These are phyloP conservation scores for Setaria italica DNA, from an alignment of 202 grass and related monocot genomes.

Conservation along the genomic window DNA sequence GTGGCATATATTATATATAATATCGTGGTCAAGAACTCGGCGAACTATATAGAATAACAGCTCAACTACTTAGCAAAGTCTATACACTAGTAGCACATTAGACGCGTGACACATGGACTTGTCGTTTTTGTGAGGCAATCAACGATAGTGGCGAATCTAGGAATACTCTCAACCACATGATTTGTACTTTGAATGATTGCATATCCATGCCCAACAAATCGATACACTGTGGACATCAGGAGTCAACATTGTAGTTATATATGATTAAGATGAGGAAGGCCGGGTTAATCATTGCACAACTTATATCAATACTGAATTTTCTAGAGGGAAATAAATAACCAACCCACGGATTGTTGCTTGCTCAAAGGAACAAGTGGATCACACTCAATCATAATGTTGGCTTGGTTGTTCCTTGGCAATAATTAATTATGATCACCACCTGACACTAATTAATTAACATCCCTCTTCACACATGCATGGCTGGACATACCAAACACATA, in stretches of 20 bases:
- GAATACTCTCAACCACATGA: slow-evolving; percentile 15
- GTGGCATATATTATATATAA: neutral
- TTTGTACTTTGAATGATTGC: slow-evolving; percentile 34
- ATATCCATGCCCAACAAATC: neutral
- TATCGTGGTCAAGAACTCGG: neutral
- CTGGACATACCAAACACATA: neutral
- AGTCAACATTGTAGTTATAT: neutral
- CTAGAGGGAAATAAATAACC: neutral
- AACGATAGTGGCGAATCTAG: neutral
- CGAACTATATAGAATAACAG: neutral
- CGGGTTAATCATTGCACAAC: neutral
- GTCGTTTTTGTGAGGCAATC: slow-evolving; percentile 10
- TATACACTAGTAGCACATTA: neutral
- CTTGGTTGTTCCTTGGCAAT: slow-evolving; percentile 8
- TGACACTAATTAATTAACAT: neutral
- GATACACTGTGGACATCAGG: neutral
- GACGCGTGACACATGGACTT: neutral
- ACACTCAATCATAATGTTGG: slow-evolving; percentile 9
- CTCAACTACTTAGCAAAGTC: neutral
- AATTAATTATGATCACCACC: neutral
- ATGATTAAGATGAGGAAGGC: neutral
- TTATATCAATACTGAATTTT: neutral
- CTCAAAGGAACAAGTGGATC: slow-evolving; percentile 21
- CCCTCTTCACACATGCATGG: neutral
- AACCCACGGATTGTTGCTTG: slow-evolving; percentile 2